A percentile compares a stretch with the other conserved stretches of the same genome.
phyloP scores from a whole-genome alignment of 2,329 filamentous ascomycete genomes.

The Periconia digitata region DNA sequence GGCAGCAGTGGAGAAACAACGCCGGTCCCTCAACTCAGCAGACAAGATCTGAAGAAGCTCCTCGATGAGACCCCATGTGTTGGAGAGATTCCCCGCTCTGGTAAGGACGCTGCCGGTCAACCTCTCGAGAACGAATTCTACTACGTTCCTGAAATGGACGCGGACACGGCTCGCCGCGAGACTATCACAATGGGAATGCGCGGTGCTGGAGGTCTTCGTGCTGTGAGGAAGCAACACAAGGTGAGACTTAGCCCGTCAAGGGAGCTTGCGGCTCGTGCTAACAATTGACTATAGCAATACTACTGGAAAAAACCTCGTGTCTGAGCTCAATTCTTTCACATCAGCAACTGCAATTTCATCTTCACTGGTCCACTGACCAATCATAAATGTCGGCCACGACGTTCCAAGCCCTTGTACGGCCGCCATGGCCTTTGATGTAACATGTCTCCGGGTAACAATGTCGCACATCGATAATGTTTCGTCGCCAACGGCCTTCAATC shows the following conservation, averaged over 20 bases:
- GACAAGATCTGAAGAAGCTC: constrained; percentile 64
- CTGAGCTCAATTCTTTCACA: constrained; percentile 16
- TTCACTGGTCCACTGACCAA: not conserved
- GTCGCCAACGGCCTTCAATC: not conserved
- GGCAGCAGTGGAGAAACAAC: constrained; percentile 22
- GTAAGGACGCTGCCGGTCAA: constrained; percentile 95
- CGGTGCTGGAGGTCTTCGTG: constrained; percentile 85
- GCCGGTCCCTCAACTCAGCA: constrained; percentile 30
- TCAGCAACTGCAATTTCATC: not conserved
- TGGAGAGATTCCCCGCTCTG: constrained; percentile 84
- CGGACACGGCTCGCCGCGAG: constrained; percentile 73
- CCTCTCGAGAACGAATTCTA: constrained; percentile 95
- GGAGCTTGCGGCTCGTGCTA: constrained; percentile 9
- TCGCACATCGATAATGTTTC: not conserved
- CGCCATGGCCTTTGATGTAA: not conserved
- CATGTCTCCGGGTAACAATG: not conserved
- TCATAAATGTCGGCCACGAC: too few relatives aligned
- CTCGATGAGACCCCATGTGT: constrained; percentile 77
- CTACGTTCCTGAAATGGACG: constrained; percentile 86
- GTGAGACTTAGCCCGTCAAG: constrained; percentile 56
- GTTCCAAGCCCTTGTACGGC: too few relatives aligned
- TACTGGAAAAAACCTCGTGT: constrained; percentile 66
- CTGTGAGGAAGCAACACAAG: constrained; percentile 96
- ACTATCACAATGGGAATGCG: constrained; percentile 83
- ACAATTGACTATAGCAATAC: constrained; percentile 62